A percentile compares a stretch with the other conserved stretches of the same genome.
Evolutionary conservation across 2,329 filamentous ascomycete species (phyloP).

Genomic region (Fusarium sp.): DNA sequence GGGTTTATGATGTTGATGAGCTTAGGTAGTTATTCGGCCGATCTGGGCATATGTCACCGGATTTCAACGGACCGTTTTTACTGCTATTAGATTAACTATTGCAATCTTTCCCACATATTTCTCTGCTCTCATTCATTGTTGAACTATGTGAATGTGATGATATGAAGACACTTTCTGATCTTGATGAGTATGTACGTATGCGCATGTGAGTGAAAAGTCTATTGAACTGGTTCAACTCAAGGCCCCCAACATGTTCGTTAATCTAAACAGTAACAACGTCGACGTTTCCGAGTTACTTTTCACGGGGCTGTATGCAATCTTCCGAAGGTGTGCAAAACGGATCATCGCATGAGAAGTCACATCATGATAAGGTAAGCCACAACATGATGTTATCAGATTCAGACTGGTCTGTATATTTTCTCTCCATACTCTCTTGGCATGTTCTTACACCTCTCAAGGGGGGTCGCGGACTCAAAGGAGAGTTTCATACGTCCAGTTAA

Average conservation of each 20-base stretch:
- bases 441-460: not conserved
- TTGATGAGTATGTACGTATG: not conserved
- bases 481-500: not conserved
- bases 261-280: not conserved
- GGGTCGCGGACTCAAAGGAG: not conserved
- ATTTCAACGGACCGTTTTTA: not conserved
- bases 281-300: not conserved
- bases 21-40: constrained; percentile 18
- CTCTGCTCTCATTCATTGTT: not conserved
- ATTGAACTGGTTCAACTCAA: not conserved
- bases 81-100: constrained; percentile 22
- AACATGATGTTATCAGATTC: not conserved
- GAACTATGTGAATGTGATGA: not conserved
- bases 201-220: not conserved
- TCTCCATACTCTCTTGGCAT: not conserved
- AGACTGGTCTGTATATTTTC: not conserved
- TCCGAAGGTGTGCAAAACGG: not conserved
- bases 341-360: no score
- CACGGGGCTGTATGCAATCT: not conserved
- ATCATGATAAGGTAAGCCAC: not conserved
- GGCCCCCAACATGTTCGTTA: not conserved
- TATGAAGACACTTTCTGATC: not conserved
- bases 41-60: not conserved
- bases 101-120: not conserved
- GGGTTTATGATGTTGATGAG: constrained; percentile 37